These are phyloP conservation scores for Penicillium polonicum DNA, from an alignment of 2,329 filamentous ascomycete species.

Conservation along the genomic window DNA sequence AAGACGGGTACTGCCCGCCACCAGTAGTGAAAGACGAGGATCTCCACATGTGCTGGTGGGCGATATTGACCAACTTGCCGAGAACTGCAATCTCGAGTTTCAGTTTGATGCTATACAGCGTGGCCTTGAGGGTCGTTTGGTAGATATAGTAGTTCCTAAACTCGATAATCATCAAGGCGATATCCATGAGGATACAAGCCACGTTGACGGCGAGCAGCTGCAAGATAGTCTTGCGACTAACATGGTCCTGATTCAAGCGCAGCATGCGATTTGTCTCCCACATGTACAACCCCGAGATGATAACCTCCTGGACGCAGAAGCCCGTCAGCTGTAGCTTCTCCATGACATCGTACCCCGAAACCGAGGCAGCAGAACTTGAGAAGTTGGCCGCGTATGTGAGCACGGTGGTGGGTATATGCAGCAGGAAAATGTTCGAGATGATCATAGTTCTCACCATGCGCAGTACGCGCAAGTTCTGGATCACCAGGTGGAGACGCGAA, in stretches of 20 bases:
- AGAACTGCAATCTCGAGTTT: conserved; percentile 58
- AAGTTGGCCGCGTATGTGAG: conserved; percentile 48
- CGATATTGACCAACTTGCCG: conserved; percentile 42
- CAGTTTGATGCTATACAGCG: conserved; percentile 37
- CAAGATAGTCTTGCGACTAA: conserved; percentile 42
- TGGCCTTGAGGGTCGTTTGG: conserved; percentile 42
- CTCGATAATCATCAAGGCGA: conserved; percentile 42
- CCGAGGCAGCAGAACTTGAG: conserved; percentile 13
- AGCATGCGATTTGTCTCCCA: conserved; percentile 49
- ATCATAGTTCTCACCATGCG: conserved; percentile 57
- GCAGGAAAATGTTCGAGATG: conserved; percentile 52
- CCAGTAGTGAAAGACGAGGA: conserved; percentile 10
- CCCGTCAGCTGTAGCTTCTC: conserved; percentile 42
- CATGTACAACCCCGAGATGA: conserved; percentile 50
- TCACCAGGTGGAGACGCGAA: conserved; percentile 58
- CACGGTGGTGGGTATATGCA: conserved; percentile 54
- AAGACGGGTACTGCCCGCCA: conserved; percentile 21
- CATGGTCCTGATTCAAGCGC: conserved; percentile 24
- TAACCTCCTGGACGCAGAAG: conserved; percentile 46
- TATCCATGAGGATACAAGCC: conserved; percentile 49
- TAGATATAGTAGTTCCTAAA: conserved; percentile 42
- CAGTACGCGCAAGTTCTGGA: conserved; percentile 49
- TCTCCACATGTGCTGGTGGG: conserved; percentile 28
- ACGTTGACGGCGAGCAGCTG: conserved; percentile 56
- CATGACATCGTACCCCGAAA: conserved; percentile 28